Evolutionary conservation across 371 early-diverging fungal species (phyloP).

Genomic region (Parasitella parasitica): DNA sequence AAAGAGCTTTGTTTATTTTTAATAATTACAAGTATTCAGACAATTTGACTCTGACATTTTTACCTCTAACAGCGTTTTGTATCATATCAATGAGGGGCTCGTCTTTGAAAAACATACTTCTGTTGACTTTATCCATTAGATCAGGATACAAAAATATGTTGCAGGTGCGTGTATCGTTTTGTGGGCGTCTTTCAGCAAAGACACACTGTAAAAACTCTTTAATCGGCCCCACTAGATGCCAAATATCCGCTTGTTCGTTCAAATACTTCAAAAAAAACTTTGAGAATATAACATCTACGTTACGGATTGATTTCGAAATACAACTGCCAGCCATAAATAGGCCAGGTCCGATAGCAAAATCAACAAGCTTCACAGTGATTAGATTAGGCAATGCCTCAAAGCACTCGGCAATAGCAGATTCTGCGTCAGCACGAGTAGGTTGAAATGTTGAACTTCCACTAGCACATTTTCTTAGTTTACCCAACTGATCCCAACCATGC

Average conservation of each 20-base stretch:
- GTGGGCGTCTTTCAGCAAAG: not conserved
- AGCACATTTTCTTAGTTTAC: constrained; percentile 11
- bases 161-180: not conserved
- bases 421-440: constrained; percentile 19
- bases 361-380: constrained; percentile 1
- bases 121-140: not conserved
- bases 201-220: constrained; percentile 12
- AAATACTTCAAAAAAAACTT: constrained; percentile 2
- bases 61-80: not conserved
- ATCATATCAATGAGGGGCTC: not conserved
- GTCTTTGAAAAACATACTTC: not conserved
- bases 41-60: not conserved
- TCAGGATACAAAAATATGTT: constrained; percentile 2
- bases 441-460: constrained; percentile 11
- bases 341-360: constrained; percentile 23
- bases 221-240: constrained; percentile 15
- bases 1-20: too few species aligned
- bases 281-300: constrained; percentile 13
- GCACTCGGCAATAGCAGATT: constrained; percentile 17
- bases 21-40: not conserved
- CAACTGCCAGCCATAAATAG: constrained; percentile 6
- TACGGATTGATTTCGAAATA: not conserved
- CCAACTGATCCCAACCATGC: constrained; percentile 28
- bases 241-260: constrained; percentile 11
- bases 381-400: constrained; percentile 6